Percentiles rank a stretch among this genome's conserved stretches.
These are phyloP conservation scores for Medicago arabica DNA, from an alignment of 306 rosid genomes.

Conservation along the genomic window DNA sequence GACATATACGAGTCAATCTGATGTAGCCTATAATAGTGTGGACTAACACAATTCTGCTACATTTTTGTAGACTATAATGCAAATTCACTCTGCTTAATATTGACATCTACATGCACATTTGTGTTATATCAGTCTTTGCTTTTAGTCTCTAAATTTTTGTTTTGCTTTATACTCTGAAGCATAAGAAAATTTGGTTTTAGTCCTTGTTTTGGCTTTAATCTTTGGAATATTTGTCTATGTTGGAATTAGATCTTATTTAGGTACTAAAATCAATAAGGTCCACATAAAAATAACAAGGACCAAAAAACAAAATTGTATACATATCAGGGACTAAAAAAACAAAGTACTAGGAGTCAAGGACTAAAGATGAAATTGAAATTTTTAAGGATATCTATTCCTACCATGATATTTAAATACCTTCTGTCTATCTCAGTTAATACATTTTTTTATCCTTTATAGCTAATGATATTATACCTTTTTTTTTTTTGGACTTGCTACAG, in stretches of 20 bases:
- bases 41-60: too few species aligned
- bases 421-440: constrained; percentile 1
- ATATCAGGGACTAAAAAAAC: too few species aligned
- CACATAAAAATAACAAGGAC: background rate
- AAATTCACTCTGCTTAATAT: too few species aligned
- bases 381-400: background rate
- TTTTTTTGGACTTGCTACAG: constrained; percentile 46
- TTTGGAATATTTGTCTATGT: background rate
- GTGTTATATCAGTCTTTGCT: background rate
- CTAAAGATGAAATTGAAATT: background rate
- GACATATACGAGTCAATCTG: too few species aligned
- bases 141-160: background rate
- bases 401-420: background rate
- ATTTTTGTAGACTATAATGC: too few species aligned
- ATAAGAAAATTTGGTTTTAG: too few species aligned
- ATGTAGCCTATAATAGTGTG: too few species aligned
- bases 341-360: background rate
- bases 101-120: too few species aligned
- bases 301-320: background rate
- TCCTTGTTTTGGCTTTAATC: too few species aligned
- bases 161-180: too few species aligned
- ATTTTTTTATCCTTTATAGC: constrained; percentile 5
- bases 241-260: background rate
- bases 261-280: background rate
- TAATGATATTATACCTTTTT: constrained; percentile 31